Conservation (phyloP, 2,329 filamentous ascomycete genomes). For the Ceratocystis colombiana region DNA sequence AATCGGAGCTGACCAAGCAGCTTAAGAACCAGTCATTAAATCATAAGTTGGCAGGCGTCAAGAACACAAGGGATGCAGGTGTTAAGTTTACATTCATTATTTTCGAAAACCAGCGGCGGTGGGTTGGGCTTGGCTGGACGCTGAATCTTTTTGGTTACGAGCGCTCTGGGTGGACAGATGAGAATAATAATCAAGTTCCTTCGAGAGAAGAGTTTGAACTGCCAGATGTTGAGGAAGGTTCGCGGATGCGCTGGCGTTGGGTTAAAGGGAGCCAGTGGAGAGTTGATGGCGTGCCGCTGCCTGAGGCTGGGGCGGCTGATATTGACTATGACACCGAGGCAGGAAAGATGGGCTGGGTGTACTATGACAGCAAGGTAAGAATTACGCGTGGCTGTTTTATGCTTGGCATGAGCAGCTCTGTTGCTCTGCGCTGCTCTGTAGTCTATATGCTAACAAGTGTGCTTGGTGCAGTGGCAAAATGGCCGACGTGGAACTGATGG, state of each 20-base stretch:
- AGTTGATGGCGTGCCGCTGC: conserved; percentile 59
- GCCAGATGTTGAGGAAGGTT: conserved; percentile 51
- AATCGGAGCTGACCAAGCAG: conserved; percentile 42
- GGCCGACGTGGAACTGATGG: conserved; percentile 76
- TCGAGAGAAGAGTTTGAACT: conserved; percentile 59
- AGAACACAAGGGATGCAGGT: conserved; percentile 51
- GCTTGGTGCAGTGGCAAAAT: conserved; percentile 62
- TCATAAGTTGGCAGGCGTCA: conserved; percentile 3
- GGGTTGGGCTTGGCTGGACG: conserved; percentile 93
- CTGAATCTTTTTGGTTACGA: conserved; percentile 85
- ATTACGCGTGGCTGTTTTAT: not conserved
- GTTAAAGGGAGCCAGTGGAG: conserved; percentile 76
- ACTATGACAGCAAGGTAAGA: conserved; percentile 88
- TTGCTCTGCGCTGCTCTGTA: not conserved
- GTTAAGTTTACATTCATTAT: conserved; percentile 94
- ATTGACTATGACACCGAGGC: conserved; percentile 48
- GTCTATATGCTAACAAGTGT: conserved; percentile 11
- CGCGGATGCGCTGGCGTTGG: conserved; percentile 59
- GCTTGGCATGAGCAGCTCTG: not conserved
- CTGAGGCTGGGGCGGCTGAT: conserved; percentile 40
- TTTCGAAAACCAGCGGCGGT: conserved; percentile 91
- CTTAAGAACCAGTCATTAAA: conserved; percentile 31
- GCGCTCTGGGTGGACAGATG: conserved; percentile 84
- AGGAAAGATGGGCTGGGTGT: conserved; percentile 77
- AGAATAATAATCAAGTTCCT: conserved; percentile 75